Percentiles rank a stretch among this genome's conserved stretches.
These are phyloP conservation scores for Coleophoma cylindrospora DNA, from an alignment of 2,329 filamentous ascomycete species.

Conservation along the genomic window DNA sequence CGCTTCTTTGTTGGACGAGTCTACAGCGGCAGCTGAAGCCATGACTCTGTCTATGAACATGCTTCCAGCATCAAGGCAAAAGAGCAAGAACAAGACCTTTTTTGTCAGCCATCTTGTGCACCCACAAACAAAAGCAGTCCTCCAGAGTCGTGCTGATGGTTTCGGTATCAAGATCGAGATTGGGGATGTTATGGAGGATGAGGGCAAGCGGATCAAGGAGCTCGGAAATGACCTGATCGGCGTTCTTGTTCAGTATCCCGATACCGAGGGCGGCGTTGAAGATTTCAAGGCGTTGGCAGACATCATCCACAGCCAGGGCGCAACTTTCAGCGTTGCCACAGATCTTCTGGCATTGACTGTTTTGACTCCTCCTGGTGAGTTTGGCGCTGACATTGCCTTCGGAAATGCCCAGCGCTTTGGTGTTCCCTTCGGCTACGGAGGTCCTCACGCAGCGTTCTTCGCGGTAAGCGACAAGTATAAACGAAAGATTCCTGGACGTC, in stretches of 20 bases:
- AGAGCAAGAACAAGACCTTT: constrained; percentile 72
- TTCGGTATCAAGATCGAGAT: constrained; percentile 79
- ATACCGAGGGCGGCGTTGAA: constrained; percentile 75
- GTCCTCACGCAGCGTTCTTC: constrained; percentile 96
- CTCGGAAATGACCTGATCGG: constrained; percentile 80
- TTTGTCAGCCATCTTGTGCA: constrained; percentile 80
- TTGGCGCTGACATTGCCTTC: constrained; percentile 92
- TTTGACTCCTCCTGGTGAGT: constrained; percentile 86
- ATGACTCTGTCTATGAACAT: constrained; percentile 89
- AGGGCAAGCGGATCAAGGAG: constrained; percentile 61
- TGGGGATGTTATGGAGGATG: constrained; percentile 64
- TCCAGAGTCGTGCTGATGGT: constrained; percentile 82
- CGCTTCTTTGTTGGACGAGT: constrained; percentile 85
- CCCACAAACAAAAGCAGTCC: constrained; percentile 78
- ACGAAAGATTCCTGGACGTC: constrained; percentile 85
- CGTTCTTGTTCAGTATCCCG: constrained; percentile 91
- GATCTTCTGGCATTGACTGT: constrained; percentile 84
- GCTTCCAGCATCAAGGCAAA: constrained; percentile 66
- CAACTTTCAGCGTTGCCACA: constrained; percentile 80
- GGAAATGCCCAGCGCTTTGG: constrained; percentile 89
- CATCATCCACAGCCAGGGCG: constrained; percentile 70
- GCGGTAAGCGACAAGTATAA: constrained; percentile 88
- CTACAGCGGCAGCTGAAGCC: constrained; percentile 88
- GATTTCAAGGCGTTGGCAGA: constrained; percentile 73
- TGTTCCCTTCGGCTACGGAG: constrained; percentile 86